These are phyloP conservation scores for Pseudofabraea citricarpa DNA, from an alignment of 2,329 filamentous ascomycete species.

Conservation along the genomic window DNA sequence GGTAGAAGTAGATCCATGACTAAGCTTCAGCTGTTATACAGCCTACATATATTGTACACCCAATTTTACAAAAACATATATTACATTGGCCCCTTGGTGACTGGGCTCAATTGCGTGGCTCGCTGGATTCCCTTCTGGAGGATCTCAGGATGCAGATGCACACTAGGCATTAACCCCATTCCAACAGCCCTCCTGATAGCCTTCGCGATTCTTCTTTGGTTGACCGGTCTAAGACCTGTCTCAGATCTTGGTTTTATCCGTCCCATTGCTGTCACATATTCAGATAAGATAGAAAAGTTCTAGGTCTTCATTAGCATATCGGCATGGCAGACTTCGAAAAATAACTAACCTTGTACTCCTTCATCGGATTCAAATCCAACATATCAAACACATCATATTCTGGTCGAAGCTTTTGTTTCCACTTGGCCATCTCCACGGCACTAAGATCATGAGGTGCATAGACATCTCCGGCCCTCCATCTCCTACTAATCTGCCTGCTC, in stretches of 20 bases:
- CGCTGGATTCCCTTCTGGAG: slow-evolving; percentile 32
- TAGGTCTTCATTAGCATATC: slow-evolving; percentile 38
- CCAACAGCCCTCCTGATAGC: slow-evolving; percentile 86
- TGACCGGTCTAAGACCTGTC: slow-evolving; percentile 79
- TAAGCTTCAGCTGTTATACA: too few species aligned
- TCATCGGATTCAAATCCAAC: slow-evolving; percentile 72
- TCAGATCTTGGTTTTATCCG: slow-evolving; percentile 72
- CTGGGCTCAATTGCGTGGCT: not conserved
- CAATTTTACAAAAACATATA: too few species aligned
- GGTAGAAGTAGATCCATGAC: too few species aligned
- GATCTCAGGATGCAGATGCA: slow-evolving; percentile 84
- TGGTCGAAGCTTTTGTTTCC: slow-evolving; percentile 53
- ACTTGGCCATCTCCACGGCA: slow-evolving; percentile 74
- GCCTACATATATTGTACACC: too few species aligned
- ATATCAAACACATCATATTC: slow-evolving; percentile 72
- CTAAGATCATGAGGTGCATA: slow-evolving; percentile 88
- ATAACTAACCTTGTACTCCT: slow-evolving; percentile 75
- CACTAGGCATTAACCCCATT: slow-evolving; percentile 85
- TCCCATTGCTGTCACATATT: slow-evolving; percentile 81
- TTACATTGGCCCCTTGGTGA: too few species aligned
- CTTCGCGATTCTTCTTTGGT: slow-evolving; percentile 91
- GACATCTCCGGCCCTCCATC: slow-evolving; percentile 75
- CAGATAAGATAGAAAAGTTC: slow-evolving; percentile 91
- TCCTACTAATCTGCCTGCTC: slow-evolving; percentile 60
- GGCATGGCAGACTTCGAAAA: not conserved